Conservation (phyloP, 108 stramenopile species). For the Cyclotella choctawhatcheeana region DNA sequence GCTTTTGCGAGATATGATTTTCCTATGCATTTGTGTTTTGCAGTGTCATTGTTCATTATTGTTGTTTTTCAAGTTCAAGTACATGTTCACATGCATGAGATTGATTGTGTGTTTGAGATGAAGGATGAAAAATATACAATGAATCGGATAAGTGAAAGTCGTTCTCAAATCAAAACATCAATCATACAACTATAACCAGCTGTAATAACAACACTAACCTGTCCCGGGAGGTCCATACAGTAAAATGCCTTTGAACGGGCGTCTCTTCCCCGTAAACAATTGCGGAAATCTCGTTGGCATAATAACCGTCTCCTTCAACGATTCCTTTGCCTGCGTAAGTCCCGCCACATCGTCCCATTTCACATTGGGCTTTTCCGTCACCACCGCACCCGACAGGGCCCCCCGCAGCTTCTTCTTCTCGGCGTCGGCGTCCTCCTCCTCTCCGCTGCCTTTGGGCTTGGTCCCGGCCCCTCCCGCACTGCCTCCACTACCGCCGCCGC, state of each 20-base stretch:
- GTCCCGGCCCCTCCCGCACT: conserved; percentile 59
- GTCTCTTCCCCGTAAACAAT: conserved; percentile 93
- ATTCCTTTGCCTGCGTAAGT: conserved; percentile 94
- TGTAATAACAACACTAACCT: conserved; percentile 35
- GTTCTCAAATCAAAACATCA: too few species aligned
- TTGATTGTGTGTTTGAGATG: too few species aligned
- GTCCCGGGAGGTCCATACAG: conserved; percentile 94
- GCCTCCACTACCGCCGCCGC: conserved; percentile 46
- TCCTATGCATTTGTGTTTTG: conserved; percentile 41
- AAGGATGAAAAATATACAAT: too few species aligned
- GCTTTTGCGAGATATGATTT: conserved; percentile 99
- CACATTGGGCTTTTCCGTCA: conserved; percentile 97
- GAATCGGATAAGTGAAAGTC: too few species aligned
- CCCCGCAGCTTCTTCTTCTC: conserved; percentile 86
- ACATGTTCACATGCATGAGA: too few species aligned
- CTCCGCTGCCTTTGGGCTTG: conserved; percentile 49
- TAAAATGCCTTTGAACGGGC: conserved; percentile 95
- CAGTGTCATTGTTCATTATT: background rate
- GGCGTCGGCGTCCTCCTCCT: conserved; percentile 75
- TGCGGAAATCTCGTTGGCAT: conserved; percentile 94
- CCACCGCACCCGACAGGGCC: conserved; percentile 80
- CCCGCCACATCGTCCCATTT: conserved; percentile 99
- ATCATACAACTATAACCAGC: too few species aligned
- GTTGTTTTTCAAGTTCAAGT: background rate
- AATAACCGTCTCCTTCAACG: conserved; percentile 98